Conservation (phyloP, 2,329 filamentous ascomycete genomes). For the Purpureocillium lavendulum region DNA sequence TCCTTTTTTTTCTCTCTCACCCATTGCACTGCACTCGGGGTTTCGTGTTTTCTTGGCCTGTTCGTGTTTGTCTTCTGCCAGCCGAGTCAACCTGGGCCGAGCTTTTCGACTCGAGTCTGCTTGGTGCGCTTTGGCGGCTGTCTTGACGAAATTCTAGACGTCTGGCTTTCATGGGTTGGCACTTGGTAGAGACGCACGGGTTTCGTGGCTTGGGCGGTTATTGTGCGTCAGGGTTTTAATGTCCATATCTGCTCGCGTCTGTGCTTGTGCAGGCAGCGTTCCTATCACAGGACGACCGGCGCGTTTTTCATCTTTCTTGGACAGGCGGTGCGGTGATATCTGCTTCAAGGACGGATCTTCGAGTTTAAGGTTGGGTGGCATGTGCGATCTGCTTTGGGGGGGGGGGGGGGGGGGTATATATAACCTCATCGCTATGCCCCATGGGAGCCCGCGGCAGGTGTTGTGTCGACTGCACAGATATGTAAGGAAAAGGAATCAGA, state of each 20-base stretch:
- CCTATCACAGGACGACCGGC: too few species aligned
- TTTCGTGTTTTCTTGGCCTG: conserved; percentile 3
- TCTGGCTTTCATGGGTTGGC: conserved; percentile 8
- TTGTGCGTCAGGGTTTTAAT: conserved; percentile 13
- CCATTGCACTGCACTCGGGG: conserved; percentile 8
- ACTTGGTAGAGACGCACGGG: conserved; percentile 9
- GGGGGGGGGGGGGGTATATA: too few species aligned
- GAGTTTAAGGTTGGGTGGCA: too few species aligned
- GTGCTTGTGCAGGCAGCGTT: too few species aligned
- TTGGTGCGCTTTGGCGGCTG: conserved; percentile 3
- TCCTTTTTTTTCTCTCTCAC: too few species aligned
- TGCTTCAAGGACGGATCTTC: too few species aligned
- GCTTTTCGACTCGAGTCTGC: not conserved
- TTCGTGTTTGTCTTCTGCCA: too few species aligned
- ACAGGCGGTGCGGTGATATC: too few species aligned
- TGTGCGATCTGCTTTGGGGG: too few species aligned
- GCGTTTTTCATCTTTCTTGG: conserved; percentile 3
- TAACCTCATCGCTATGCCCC: too few species aligned
- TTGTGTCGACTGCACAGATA: not conserved
- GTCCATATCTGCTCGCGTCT: conserved; percentile 1
- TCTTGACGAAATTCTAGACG: conserved; percentile 10
- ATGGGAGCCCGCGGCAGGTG: too few species aligned
- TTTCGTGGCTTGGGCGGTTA: conserved; percentile 2
- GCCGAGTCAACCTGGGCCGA: too few species aligned
- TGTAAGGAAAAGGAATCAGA: not conserved